Conservation (phyloP, 2,329 filamentous ascomycete species). For the Magnaporthiopsis incrustans region DNA sequence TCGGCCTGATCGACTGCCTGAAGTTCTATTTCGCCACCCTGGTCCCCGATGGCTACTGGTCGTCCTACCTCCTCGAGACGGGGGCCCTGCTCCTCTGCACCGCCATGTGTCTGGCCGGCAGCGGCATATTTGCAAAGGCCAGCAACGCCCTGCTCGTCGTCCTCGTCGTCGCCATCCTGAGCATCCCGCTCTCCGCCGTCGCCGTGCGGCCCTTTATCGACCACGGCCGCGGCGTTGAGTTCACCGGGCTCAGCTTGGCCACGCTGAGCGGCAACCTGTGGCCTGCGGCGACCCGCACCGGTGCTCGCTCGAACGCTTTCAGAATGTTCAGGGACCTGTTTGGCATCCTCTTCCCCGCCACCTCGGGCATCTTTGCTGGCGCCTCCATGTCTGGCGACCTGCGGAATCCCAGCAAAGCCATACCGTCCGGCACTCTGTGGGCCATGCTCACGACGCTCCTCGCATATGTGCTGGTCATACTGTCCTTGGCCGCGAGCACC, state of each 20-base stretch:
- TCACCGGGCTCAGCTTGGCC: constrained; percentile 65
- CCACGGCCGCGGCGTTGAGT: constrained; percentile 53
- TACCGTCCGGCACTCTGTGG: constrained; percentile 75
- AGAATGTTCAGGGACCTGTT: constrained; percentile 76
- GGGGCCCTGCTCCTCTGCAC: constrained; percentile 64
- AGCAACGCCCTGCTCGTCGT: constrained; percentile 70
- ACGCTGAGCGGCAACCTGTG: constrained; percentile 70
- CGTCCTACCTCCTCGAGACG: constrained; percentile 68
- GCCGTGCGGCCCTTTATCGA: constrained; percentile 61
- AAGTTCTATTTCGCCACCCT: constrained; percentile 63
- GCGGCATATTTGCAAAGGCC: constrained; percentile 69
- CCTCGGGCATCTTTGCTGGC: constrained; percentile 57
- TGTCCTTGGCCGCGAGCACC: constrained; percentile 70
- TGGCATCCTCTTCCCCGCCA: constrained; percentile 75
- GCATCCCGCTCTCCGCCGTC: constrained; percentile 73
- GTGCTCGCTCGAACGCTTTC: constrained; percentile 41
- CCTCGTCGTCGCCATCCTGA: constrained; percentile 65
- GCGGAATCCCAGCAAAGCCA: constrained; percentile 73
- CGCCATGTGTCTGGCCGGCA: constrained; percentile 68
- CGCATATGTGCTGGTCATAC: constrained; percentile 66
- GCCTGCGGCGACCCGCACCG: constrained; percentile 50
- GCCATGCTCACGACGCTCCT: constrained; percentile 70
- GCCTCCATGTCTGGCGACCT: constrained; percentile 88
- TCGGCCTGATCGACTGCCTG: constrained; percentile 77
- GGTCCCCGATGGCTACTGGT: constrained; percentile 67